Conservation (phyloP, 208 protist species). For the Trypanosoma melophagium region DNA sequence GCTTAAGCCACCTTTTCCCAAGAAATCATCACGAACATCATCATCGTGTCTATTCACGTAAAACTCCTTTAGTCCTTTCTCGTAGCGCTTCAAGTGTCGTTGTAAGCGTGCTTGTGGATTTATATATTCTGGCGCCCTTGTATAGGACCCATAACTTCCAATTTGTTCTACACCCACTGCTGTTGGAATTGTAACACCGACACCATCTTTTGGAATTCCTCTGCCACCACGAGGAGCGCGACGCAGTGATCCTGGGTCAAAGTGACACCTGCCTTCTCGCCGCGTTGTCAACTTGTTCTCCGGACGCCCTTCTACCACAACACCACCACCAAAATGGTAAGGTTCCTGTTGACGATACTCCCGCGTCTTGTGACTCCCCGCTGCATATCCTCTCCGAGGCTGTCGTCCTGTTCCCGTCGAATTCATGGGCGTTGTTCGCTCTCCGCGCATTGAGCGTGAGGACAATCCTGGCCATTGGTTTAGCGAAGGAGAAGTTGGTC, state of each 20-base stretch:
- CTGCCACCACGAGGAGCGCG: background rate
- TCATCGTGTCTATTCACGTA: conserved; percentile 15
- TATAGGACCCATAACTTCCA: background rate
- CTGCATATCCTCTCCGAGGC: conserved; percentile 2
- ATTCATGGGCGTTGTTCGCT: conserved; percentile 28
- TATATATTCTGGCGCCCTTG: conserved; percentile 30
- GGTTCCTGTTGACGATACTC: conserved; percentile 18
- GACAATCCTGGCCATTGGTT: conserved; percentile 17
- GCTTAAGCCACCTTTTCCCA: background rate
- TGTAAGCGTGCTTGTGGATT: conserved; percentile 52
- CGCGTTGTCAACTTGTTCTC: background rate
- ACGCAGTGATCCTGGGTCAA: background rate
- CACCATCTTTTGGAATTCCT: background rate
- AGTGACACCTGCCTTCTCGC: background rate
- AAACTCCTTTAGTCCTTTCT: conserved; percentile 43
- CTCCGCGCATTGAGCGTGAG: conserved; percentile 21
- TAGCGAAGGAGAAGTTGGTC: conserved; percentile 7
- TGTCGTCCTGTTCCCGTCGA: conserved; percentile 17
- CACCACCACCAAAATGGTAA: conserved; percentile 17
- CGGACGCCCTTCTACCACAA: conserved; percentile 5
- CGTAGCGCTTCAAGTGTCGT: conserved; percentile 57
- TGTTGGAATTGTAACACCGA: conserved; percentile 14
- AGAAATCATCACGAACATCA: conserved; percentile 2
- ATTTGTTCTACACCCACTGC: background rate
- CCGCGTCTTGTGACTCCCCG: background rate